A percentile compares a stretch with the other conserved stretches of the same genome.
These are phyloP conservation scores for Cornus kousa DNA, from an alignment of 148 eudicot genomes.

Conservation along the genomic window DNA sequence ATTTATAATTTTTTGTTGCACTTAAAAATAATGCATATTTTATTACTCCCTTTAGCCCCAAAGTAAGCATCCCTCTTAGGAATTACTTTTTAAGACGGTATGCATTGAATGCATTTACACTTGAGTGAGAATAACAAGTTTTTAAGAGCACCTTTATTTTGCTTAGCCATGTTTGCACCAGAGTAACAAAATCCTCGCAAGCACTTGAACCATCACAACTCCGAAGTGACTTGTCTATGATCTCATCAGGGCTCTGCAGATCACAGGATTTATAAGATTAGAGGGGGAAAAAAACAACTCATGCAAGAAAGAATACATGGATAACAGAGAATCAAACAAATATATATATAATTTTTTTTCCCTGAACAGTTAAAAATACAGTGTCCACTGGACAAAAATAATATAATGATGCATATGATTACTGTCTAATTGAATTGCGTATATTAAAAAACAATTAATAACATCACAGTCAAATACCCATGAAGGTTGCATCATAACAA, in stretches of 20 bases:
- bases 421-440: not conserved
- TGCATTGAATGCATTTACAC: too few relatives aligned
- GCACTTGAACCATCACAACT: conserved; percentile 68
- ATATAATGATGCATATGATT: not conserved
- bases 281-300: not conserved
- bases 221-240: conserved; percentile 70
- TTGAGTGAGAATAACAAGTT: too few relatives aligned
- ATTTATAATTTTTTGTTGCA: not conserved
- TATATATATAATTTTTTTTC: too few relatives aligned
- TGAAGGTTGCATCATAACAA: not conserved
- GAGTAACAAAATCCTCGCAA: conserved; percentile 80
- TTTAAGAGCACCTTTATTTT: conserved; percentile 71
- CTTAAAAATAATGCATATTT: not conserved
- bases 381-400: not conserved
- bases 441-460: too few relatives aligned
- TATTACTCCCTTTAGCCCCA: not conserved
- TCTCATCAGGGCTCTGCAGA: conserved; percentile 90
- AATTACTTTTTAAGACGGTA: too few relatives aligned
- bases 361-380: not conserved
- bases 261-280: conserved; percentile 17
- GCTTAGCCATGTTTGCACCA: conserved; percentile 78
- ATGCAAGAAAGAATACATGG: not conserved
- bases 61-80: too few relatives aligned
- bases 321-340: not conserved
- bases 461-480: not conserved